Evolutionary conservation across 23 red algal genomes (phyloP).

Genomic region (Gracilaria gracilis): DNA sequence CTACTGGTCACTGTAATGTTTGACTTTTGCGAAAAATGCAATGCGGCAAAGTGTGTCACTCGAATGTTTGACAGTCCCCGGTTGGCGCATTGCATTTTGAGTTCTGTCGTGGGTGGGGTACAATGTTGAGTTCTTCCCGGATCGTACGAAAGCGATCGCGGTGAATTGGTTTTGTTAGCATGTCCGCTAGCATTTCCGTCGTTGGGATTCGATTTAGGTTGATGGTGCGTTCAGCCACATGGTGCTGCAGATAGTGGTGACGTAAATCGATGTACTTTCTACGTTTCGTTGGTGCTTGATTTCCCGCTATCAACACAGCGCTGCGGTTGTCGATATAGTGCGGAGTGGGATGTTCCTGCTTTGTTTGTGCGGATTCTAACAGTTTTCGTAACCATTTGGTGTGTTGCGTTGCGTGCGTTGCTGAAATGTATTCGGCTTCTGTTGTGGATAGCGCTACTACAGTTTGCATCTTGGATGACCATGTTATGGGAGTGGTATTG

Average conservation of each 20-base stretch:
- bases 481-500: background rate
- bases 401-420: background rate
- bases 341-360: background rate
- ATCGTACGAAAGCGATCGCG: background rate
- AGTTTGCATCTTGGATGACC: background rate
- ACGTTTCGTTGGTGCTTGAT: slow-evolving; percentile 20
- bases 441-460: slow-evolving; percentile 3
- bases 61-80: slow-evolving; percentile 39
- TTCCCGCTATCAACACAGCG: background rate
- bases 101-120: too few species aligned
- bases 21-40: background rate
- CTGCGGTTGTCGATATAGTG: slow-evolving; percentile 16
- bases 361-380: background rate
- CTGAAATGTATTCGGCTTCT: slow-evolving; percentile 31
- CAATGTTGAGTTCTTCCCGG: background rate
- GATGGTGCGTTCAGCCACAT: background rate
- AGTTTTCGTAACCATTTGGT: slow-evolving; percentile 14
- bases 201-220: background rate
- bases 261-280: slow-evolving; percentile 28
- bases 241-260: background rate
- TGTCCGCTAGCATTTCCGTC: background rate
- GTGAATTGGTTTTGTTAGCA: slow-evolving; percentile 19
- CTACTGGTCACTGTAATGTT: slow-evolving; percentile 55
- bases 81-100: background rate
- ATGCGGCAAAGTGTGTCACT: background rate